Conservation (phyloP, 495 filamentous ascomycete species). For the Podospora bellae-mahoneyi region DNA sequence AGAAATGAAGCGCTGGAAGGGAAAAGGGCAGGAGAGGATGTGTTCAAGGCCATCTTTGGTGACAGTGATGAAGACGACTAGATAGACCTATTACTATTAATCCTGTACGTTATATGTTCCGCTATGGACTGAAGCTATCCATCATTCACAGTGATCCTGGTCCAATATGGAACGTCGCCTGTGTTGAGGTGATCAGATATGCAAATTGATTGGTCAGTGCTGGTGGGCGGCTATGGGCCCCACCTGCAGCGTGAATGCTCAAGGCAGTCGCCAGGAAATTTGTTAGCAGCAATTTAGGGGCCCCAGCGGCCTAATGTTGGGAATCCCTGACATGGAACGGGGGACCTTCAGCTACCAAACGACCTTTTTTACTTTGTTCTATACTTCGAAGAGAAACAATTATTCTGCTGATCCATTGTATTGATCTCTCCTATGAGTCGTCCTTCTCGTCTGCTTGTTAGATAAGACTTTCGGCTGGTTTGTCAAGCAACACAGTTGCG, state of each 20-base stretch:
- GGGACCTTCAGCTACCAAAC: not conserved
- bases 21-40: conserved; percentile 76
- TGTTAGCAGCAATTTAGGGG: not conserved
- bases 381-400: not conserved
- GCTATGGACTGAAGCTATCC: not conserved
- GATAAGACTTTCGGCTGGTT: not conserved
- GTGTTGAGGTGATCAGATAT: not conserved
- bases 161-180: not conserved
- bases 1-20: conserved; percentile 84
- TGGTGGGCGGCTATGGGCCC: conserved; percentile 7
- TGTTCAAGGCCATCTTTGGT: conserved; percentile 93
- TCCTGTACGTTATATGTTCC: not conserved
- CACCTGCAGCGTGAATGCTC: conserved; percentile 3
- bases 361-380: not conserved
- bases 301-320: conserved; percentile 9
- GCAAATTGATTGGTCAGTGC: not conserved
- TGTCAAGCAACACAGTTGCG: not conserved
- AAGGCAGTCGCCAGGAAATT: not conserved
- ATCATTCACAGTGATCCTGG: not conserved
- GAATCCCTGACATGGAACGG: not conserved
- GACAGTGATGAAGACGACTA: conserved; percentile 69
- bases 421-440: conserved; percentile 6
- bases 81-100: not conserved
- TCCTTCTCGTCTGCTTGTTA: not conserved
- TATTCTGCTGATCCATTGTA: conserved; percentile 5